Evolutionary conservation across 2,329 filamentous ascomycete species (phyloP), one percentile per base, ranked within the genome.

Genomic region (Fusarium udum): DNA sequence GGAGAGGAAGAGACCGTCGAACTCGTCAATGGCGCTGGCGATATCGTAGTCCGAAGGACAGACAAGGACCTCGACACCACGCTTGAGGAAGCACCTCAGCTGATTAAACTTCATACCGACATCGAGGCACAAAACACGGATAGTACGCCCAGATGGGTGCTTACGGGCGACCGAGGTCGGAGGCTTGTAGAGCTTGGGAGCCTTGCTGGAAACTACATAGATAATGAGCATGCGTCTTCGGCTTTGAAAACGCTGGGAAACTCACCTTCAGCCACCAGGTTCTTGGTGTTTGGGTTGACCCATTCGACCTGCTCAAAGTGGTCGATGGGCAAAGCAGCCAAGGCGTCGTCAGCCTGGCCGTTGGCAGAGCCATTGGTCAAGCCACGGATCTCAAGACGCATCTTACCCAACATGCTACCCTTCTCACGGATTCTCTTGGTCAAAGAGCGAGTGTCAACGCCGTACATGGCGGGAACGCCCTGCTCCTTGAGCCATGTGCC

Each of bases 41-140:
- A 98, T 95, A 82, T 98, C 92, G 80, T 98, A 95, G 84, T 99
- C 92, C 95, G 95, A 99, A 15, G 96, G 96, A 73, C 96, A 95
- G 64, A 98, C 94, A 74, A 97, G 85, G 56, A 98, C 95, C 82
- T 99, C 96, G 63, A 98, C 93, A 62, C 96, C 96, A 77, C 96
- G 91, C 78, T 91, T 92, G 67, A 99, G 87, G 78, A 99, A 91
- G 85, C 96, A 99, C 76, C 96, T 90, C 78, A 99, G 88, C 85
- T 99, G 96, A 85, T 98, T 99, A 86, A 94, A 98, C 85, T 99
- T 99, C 87, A 98, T 92, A 82, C 96, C 96, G 77, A 99, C 95
- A 85, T 99, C 96, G 77, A 99, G 90, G 81, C 95, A 97, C 57
- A 98, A 87, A 70, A 99, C 92, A 80, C 95, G 93, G 67, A 98